Conservation (phyloP, 2,329 filamentous ascomycete genomes). For the Aspergillus hortae region DNA sequence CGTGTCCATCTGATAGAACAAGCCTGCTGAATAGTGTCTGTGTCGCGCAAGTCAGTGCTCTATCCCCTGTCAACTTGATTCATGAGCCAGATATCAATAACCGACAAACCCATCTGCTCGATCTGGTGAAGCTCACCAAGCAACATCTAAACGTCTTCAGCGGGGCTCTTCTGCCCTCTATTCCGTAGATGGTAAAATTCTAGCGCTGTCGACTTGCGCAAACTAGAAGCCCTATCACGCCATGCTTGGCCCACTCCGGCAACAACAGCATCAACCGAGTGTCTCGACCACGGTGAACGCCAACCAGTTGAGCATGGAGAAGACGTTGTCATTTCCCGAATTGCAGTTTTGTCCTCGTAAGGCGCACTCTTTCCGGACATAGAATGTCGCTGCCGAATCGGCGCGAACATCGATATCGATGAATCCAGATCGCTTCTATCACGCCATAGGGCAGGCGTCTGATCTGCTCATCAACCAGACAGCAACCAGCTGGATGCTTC, state of each 20-base stretch:
- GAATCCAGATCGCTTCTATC: conserved; percentile 6
- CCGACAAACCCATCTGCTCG: too few relatives aligned
- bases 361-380: neutral
- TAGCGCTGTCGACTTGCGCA: neutral
- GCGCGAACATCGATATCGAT: conserved; percentile 1
- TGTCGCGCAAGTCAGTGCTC: too few relatives aligned
- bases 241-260: conserved; percentile 17
- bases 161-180: neutral
- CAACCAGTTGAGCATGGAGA: too few relatives aligned
- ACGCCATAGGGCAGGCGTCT: conserved; percentile 9
- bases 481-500: neutral
- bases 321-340: too few relatives aligned
- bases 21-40: too few relatives aligned
- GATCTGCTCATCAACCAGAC: neutral
- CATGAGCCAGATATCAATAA: too few relatives aligned
- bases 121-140: too few relatives aligned
- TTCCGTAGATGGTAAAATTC: neutral
- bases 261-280: neutral
- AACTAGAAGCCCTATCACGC: conserved; percentile 19
- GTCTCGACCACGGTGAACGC: too few relatives aligned
- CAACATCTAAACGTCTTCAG: neutral
- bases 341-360: too few relatives aligned
- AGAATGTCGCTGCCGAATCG: neutral
- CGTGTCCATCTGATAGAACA: neutral
- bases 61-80: too few relatives aligned